Evolutionary conservation across 768 basidiomycete genomes (phyloP).

Genomic region (Termitomyces sp.): DNA sequence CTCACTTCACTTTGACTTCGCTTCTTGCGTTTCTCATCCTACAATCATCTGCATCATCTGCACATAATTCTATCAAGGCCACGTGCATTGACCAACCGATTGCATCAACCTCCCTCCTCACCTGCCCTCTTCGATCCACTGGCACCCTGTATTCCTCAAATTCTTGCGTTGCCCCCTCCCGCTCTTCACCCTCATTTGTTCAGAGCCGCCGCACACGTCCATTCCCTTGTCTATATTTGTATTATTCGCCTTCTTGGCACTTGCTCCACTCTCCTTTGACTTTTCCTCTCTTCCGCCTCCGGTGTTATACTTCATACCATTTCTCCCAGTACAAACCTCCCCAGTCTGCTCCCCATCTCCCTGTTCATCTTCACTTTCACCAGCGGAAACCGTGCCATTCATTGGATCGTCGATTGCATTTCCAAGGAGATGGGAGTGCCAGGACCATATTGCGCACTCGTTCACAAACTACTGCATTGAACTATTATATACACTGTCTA

Average conservation of each 20-base stretch:
- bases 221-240: slow-evolving; percentile 12
- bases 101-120: slow-evolving; percentile 2
- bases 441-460: too few relatives aligned
- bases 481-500: too few relatives aligned
- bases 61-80: slow-evolving; percentile 5
- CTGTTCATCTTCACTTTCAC: too few relatives aligned
- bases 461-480: too few relatives aligned
- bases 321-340: neutral
- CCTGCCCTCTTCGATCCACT: neutral
- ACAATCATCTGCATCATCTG: slow-evolving; percentile 1
- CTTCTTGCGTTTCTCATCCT: neutral
- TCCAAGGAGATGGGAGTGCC: too few relatives aligned
- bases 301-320: slow-evolving; percentile 5
- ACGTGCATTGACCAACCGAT: slow-evolving; percentile 12
- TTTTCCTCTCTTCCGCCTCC: neutral
- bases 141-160: slow-evolving; percentile 5
- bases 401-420: too few relatives aligned
- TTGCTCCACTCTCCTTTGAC: slow-evolving; percentile 6
- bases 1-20: slow-evolving; percentile 1
- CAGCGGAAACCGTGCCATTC: too few relatives aligned
- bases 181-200: neutral
- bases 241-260: slow-evolving; percentile 4
- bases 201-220: neutral
- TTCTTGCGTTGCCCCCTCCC: slow-evolving; percentile 8
- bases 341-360: slow-evolving; percentile 4